phyloP scores from a whole-genome alignment of 2,329 filamentous ascomycete species.

The Albifimbria verrucaria region DNA sequence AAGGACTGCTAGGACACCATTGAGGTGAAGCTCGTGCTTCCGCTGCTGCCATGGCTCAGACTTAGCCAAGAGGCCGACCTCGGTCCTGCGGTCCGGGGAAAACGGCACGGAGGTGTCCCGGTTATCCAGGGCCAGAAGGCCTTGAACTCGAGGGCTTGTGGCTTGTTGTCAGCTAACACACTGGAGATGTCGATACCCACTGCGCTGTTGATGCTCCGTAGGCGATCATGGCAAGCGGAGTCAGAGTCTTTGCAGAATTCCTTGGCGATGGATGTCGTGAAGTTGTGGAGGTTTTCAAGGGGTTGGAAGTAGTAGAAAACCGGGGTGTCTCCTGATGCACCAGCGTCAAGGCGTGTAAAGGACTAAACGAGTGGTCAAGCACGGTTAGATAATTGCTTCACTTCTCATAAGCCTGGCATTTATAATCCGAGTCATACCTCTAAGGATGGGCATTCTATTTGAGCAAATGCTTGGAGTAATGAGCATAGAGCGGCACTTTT shows the following conservation, averaged over 20 bases:
- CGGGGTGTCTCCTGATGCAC: constrained; percentile 38
- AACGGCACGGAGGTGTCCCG: constrained; percentile 39
- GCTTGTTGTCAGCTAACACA: constrained; percentile 70
- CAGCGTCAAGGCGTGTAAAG: constrained; percentile 52
- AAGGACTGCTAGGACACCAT: constrained; percentile 74
- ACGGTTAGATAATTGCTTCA: neutral
- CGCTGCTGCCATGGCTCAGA: constrained; percentile 59
- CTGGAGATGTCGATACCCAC: constrained; percentile 77
- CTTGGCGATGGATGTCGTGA: constrained; percentile 51
- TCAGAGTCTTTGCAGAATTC: constrained; percentile 48
- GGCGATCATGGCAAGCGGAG: constrained; percentile 45
- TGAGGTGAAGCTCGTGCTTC: constrained; percentile 71
- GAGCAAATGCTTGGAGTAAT: constrained; percentile 56
- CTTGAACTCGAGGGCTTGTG: constrained; percentile 62
- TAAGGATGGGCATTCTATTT: constrained; percentile 48
- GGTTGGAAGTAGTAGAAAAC: constrained; percentile 69
- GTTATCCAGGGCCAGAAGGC: constrained; percentile 56
- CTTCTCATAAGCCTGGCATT: neutral
- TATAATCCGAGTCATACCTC: constrained; percentile 18
- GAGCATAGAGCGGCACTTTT: constrained; percentile 51
- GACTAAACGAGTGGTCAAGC: constrained; percentile 39
- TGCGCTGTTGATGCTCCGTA: constrained; percentile 45
- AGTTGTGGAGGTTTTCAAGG: constrained; percentile 52
- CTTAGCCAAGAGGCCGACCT: constrained; percentile 74
- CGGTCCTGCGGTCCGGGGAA: constrained; percentile 55